Percentiles rank a stretch among this genome's conserved stretches.
These are phyloP conservation scores for slime mould (Dictyostelium discoideum) DNA, from an alignment of 78 protist species.

Conservation along the genomic window dicty_2.7 NC_007090.3:2030501-2031000, in stretches of 20 bases:
- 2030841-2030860: background rate
- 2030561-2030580: slow-evolving; percentile 18
- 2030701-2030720: background rate
- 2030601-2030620: background rate
- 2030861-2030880: no score
- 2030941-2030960: background rate
- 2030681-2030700: background rate
- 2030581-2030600: background rate
- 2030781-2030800: background rate
- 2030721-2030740: background rate
- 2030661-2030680: background rate
- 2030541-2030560: slow-evolving; percentile 22
- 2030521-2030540: slow-evolving; percentile 53
- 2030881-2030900: background rate
- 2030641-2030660: background rate
- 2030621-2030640: background rate
- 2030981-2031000: slow-evolving; percentile 4
- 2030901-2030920: background rate
- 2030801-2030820: background rate
- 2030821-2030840: background rate
- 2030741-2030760: background rate
- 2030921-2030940: background rate
- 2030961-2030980: background rate
- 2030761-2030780: background rate
- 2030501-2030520: slow-evolving; percentile 44